Percentiles rank a stretch among this genome's conserved stretches.
phyloP scores from a whole-genome alignment of 257 asterid genomes.

The Solanum megistacrolobum region DNA sequence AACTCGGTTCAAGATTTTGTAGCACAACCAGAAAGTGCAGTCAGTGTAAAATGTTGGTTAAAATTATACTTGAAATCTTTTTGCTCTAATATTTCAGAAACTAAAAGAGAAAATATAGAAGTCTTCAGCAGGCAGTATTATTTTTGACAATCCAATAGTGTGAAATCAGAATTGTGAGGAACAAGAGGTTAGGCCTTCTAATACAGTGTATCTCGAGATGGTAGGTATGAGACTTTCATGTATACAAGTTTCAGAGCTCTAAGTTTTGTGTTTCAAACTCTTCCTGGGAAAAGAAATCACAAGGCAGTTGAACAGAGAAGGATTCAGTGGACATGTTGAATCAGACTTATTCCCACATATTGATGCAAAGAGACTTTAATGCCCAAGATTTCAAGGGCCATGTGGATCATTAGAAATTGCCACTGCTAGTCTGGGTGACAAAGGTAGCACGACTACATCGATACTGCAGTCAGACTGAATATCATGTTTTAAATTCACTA shows the following conservation, averaged over 20 bases:
- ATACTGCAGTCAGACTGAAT: neutral
- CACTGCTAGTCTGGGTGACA: neutral
- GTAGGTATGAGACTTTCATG: neutral
- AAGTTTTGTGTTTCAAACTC: neutral
- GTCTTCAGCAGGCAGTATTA: neutral
- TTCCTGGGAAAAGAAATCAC: neutral
- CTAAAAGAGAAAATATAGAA: neutral
- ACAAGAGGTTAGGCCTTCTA: neutral
- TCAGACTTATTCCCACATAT: neutral
- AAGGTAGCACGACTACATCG: neutral
- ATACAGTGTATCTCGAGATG: neutral
- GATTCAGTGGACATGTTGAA: neutral
- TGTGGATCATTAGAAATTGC: neutral
- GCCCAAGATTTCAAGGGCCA: neutral
- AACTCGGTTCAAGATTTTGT: neutral
- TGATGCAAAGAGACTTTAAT: neutral
- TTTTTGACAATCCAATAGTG: neutral
- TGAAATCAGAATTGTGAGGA: neutral
- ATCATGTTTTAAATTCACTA: neutral
- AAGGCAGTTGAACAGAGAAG: neutral
- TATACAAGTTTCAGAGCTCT: neutral
- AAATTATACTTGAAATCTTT: neutral
- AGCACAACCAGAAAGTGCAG: neutral
- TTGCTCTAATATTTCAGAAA: neutral
- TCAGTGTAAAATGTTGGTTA: neutral